Conservation (phyloP, 768 basidiomycete species). For the Mycena olivaceomarginata region DNA sequence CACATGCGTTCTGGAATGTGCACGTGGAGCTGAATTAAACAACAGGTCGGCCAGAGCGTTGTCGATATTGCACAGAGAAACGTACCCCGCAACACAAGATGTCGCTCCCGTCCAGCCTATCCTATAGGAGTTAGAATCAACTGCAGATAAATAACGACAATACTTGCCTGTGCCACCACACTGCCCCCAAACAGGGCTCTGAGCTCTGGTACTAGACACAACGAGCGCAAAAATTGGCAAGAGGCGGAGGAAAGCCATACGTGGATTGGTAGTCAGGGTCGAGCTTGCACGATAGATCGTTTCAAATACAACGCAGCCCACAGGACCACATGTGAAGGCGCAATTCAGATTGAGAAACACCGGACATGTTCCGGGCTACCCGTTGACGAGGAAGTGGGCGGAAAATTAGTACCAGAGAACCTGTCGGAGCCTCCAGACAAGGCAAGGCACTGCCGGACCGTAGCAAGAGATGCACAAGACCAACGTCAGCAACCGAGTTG, state of each 20-base stretch:
- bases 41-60: neutral
- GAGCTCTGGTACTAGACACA: neutral
- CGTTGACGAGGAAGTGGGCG: no score
- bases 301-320: neutral
- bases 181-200: conserved; percentile 26
- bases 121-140: neutral
- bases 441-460: no score
- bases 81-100: conserved; percentile 63
- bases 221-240: conserved; percentile 14
- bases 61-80: conserved; percentile 4
- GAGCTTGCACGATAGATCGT: neutral
- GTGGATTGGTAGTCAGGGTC: neutral
- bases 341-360: neutral
- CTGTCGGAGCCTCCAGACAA: no score
- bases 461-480: neutral
- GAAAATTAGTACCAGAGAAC: no score
- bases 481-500: neutral
- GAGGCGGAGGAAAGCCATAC: neutral
- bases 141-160: neutral
- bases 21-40: neutral
- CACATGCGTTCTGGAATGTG: conserved; percentile 10
- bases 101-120: conserved; percentile 55
- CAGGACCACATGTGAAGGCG: conserved; percentile 6
- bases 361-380: conserved; percentile 22
- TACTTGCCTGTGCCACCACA: conserved; percentile 20